Conservation (phyloP, 1,284 basidiomycete species). For the Spongispora temasekensis region DNA sequence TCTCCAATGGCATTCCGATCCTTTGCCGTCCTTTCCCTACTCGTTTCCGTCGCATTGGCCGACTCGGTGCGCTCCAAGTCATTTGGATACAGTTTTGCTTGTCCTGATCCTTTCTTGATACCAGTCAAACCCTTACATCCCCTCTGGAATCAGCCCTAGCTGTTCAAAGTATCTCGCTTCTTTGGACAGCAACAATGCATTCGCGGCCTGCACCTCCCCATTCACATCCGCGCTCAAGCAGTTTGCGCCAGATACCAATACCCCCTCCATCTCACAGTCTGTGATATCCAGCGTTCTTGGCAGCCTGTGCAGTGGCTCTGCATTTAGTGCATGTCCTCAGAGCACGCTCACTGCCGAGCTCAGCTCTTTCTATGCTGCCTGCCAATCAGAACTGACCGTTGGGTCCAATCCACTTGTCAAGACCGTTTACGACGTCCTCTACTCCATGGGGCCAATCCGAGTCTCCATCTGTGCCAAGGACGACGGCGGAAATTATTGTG, state of each 20-base stretch:
- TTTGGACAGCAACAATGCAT: constrained; percentile 61
- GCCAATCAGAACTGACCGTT: constrained; percentile 66
- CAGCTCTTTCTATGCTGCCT: constrained; percentile 67
- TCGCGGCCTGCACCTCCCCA: constrained; percentile 66
- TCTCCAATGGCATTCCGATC: constrained; percentile 29
- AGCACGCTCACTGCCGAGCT: constrained; percentile 62
- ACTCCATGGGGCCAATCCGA: constrained; percentile 65
- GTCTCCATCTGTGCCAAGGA: constrained; percentile 75
- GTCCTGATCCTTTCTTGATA: constrained; percentile 16
- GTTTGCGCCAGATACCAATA: constrained; percentile 54
- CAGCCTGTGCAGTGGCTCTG: constrained; percentile 54
- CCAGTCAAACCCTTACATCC: constrained; percentile 54
- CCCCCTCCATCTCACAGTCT: constrained; percentile 44
- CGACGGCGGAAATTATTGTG: constrained; percentile 69
- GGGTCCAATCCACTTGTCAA: constrained; percentile 51
- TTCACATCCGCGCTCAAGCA: constrained; percentile 61
- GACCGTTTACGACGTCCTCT: constrained; percentile 77
- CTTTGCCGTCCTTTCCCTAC: constrained; percentile 22
- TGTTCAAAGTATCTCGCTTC: constrained; percentile 64
- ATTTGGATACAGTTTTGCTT: fast-evolving
- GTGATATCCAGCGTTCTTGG: constrained; percentile 55
- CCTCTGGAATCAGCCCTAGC: constrained; percentile 55
- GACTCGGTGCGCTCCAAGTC: constrained; percentile 19
- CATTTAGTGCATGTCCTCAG: constrained; percentile 54
- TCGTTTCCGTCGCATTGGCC: constrained; percentile 20